Percentiles rank a stretch among this genome's conserved stretches.
Conservation (phyloP, 2,329 filamentous ascomycete species). For the Tolypocladium pustulatum region DNA sequence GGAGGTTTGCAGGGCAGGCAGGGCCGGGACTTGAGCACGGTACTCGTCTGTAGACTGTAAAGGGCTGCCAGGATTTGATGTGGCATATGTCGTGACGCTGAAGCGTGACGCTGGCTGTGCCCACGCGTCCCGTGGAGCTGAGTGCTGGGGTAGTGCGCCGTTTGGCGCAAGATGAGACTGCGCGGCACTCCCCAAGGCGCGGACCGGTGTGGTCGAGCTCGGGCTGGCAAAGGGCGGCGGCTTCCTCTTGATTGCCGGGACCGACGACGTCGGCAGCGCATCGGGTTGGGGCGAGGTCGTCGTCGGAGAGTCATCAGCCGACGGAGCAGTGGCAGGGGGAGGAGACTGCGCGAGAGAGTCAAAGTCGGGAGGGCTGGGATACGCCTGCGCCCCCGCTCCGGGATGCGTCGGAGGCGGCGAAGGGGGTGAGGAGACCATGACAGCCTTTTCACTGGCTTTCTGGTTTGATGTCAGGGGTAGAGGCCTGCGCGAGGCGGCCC, state of each 20-base stretch:
- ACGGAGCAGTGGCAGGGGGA: slow-evolving; percentile 2
- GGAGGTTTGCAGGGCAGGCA: slow-evolving; percentile 11
- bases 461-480: slow-evolving; percentile 21
- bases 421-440: slow-evolving; percentile 11
- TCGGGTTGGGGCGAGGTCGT: slow-evolving; percentile 11
- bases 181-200: slow-evolving; percentile 10
- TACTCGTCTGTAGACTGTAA: slow-evolving; percentile 13
- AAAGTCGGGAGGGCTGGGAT: slow-evolving; percentile 23
- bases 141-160: slow-evolving; percentile 6
- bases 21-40: slow-evolving; percentile 12
- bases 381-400: slow-evolving; percentile 12
- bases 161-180: slow-evolving; percentile 4
- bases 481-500: slow-evolving; percentile 6
- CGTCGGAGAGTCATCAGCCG: slow-evolving; percentile 3
- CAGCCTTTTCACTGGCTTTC: slow-evolving; percentile 15
- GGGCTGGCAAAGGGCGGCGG: slow-evolving; percentile 22
- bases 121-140: slow-evolving; percentile 24
- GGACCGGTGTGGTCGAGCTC: not conserved
- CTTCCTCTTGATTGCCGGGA: slow-evolving; percentile 35
- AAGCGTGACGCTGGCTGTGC: slow-evolving; percentile 49
- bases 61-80: slow-evolving; percentile 26
- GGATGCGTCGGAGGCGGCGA: not conserved
- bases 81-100: slow-evolving; percentile 52
- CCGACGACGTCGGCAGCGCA: slow-evolving; percentile 11
- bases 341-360: slow-evolving; percentile 13